phyloP scores from a whole-genome alignment of 2,329 filamentous ascomycete genomes.

The Colletotrichum agaves region DNA sequence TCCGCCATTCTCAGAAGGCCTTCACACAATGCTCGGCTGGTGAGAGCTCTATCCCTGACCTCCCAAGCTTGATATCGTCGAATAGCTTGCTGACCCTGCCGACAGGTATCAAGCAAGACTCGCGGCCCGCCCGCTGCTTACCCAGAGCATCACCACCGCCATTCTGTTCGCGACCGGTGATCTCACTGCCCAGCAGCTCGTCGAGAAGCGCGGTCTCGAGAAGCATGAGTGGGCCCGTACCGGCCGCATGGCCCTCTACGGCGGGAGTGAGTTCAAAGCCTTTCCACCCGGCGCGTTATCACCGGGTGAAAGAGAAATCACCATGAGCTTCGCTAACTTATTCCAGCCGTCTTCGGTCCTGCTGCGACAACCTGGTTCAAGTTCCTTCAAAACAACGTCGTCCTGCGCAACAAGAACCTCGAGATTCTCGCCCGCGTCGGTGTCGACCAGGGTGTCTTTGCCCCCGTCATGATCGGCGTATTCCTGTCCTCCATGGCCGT shows the following conservation, averaged over 20 bases:
- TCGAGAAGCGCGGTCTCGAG: conserved; percentile 81
- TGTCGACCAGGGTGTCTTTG: conserved; percentile 84
- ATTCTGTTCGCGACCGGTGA: conserved; percentile 95
- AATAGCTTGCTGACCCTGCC: not conserved
- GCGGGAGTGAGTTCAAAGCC: conserved; percentile 69
- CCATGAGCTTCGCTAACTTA: conserved; percentile 6
- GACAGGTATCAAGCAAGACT: conserved; percentile 84
- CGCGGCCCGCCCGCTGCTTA: conserved; percentile 84
- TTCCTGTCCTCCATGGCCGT: conserved; percentile 89
- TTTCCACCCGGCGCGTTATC: not conserved
- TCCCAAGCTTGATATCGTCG: too few species aligned
- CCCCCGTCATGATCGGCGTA: conserved; percentile 81
- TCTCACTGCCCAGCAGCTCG: conserved; percentile 87
- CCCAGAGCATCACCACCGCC: conserved; percentile 89
- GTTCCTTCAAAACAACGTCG: conserved; percentile 78
- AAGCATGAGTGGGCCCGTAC: conserved; percentile 81
- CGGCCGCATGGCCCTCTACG: conserved; percentile 82
- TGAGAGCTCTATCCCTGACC: conserved; percentile 3
- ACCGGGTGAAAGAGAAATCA: not conserved
- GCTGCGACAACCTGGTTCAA: conserved; percentile 88
- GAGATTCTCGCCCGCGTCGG: conserved; percentile 85
- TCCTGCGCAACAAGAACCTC: conserved; percentile 69
- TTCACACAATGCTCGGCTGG: conserved; percentile 37
- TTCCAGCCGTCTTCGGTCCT: conserved; percentile 82
- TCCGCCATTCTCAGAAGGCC: not conserved